Evolutionary conservation across 2,329 filamentous ascomycete genomes (phyloP).

Genomic region (Fusarium subtropicale): DNA sequence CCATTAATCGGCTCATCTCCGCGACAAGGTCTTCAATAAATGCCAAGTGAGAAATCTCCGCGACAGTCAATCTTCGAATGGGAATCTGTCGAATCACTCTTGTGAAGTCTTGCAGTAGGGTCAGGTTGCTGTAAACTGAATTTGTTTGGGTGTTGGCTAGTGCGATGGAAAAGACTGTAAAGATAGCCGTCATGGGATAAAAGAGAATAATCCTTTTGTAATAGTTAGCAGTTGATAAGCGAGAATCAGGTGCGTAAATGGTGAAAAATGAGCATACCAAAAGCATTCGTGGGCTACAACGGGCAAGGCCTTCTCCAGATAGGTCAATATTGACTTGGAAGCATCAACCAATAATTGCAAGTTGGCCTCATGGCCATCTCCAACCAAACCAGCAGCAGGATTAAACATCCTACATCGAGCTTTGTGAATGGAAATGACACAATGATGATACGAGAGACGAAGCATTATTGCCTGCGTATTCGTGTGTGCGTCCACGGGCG

Average conservation of each 20-base stretch:
- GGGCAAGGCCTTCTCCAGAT: conserved; percentile 6
- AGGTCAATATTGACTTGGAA: conserved; percentile 6
- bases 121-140: rapidly evolving
- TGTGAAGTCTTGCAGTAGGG: background rate
- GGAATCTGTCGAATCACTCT: background rate
- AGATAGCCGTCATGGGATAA: conserved; percentile 7
- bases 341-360: background rate
- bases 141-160: background rate
- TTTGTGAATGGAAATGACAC: conserved; percentile 3
- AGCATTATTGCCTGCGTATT: conserved; percentile 15
- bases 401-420: background rate
- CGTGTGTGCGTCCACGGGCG: background rate
- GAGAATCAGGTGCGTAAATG: too few relatives aligned
- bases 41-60: background rate
- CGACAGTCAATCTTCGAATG: background rate
- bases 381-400: rapidly evolving
- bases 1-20: background rate
- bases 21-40: background rate
- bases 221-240: background rate
- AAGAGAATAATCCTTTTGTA: conserved; percentile 17
- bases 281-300: conserved; percentile 7
- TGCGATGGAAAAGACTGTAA: background rate
- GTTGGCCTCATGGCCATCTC: background rate
- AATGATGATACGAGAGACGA: conserved; percentile 4
- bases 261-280: too few relatives aligned